Evolutionary conservation across 305 asterid genomes (phyloP).

Genomic region (Fraxinus sp.): DNA sequence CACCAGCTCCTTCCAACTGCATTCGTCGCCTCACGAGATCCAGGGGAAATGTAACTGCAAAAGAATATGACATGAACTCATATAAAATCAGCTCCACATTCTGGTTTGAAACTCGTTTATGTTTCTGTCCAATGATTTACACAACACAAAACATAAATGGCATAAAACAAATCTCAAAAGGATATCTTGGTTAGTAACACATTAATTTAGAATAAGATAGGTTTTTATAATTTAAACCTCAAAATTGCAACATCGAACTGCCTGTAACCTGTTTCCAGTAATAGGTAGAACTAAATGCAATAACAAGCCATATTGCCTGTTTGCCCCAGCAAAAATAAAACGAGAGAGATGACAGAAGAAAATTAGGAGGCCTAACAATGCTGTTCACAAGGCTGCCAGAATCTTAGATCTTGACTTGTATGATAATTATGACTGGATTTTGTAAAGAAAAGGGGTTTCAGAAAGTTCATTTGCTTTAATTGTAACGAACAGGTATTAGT

Average conservation of each 20-base stretch:
- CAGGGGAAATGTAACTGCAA: slow-evolving; percentile 75
- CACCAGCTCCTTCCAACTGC: slow-evolving; percentile 94
- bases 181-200: neutral
- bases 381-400: neutral
- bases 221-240: neutral
- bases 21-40: slow-evolving; percentile 81
- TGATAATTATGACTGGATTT: neutral
- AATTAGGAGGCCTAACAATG: neutral
- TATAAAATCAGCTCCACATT: neutral
- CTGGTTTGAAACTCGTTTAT: neutral
- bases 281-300: neutral
- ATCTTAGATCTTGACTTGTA: neutral
- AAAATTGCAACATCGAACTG: too few relatives aligned
- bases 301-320: neutral
- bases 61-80: slow-evolving; percentile 6
- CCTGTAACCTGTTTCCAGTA: too few relatives aligned
- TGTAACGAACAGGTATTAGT: too few relatives aligned
- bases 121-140: neutral
- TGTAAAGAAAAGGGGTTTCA: neutral
- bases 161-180: neutral
- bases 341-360: neutral
- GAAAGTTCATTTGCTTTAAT: neutral
- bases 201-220: neutral
- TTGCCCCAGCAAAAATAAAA: too few relatives aligned
- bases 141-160: neutral